Evolutionary conservation across 2,329 filamentous ascomycete species (phyloP).

Genomic region (Endoconidiophora laricicola): DNA sequence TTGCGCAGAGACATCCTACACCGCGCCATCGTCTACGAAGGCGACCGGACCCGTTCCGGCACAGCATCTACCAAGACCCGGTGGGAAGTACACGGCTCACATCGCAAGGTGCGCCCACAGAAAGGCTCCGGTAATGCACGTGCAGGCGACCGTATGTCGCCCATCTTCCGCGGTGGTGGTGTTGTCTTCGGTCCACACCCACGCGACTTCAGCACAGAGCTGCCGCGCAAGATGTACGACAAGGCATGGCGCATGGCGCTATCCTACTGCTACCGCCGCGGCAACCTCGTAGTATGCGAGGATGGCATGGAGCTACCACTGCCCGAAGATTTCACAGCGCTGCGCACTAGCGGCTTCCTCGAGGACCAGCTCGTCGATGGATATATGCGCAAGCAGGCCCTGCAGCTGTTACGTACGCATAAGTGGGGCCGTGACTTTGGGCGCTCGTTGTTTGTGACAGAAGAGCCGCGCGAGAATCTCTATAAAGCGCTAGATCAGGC

Average conservation of each 20-base stretch:
- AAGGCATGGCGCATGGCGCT: slow-evolving; percentile 88
- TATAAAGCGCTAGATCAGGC: slow-evolving; percentile 48
- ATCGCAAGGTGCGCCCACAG: slow-evolving; percentile 66
- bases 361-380: slow-evolving; percentile 28
- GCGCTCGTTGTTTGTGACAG: slow-evolving; percentile 60
- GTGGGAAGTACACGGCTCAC: slow-evolving; percentile 67
- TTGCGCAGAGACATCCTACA: slow-evolving; percentile 84
- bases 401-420: slow-evolving; percentile 53
- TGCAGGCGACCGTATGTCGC: slow-evolving; percentile 64
- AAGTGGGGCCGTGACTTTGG: slow-evolving; percentile 50
- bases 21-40: slow-evolving; percentile 82
- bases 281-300: slow-evolving; percentile 74
- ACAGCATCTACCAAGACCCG: slow-evolving; percentile 72
- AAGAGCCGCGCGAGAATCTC: slow-evolving; percentile 41
- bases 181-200: slow-evolving; percentile 82
- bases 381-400: slow-evolving; percentile 45
- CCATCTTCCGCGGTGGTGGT: slow-evolving; percentile 69
- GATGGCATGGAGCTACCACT: slow-evolving; percentile 53
- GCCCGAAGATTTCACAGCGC: slow-evolving; percentile 30
- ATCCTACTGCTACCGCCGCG: slow-evolving; percentile 74
- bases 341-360: slow-evolving; percentile 18
- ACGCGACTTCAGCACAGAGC: slow-evolving; percentile 69
- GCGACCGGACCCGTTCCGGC: slow-evolving; percentile 71
- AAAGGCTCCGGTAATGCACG: slow-evolving; percentile 76
- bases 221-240: slow-evolving; percentile 86